Conservation (phyloP, 306 rosid species). For the Oxytropis ochrocephala region DNA sequence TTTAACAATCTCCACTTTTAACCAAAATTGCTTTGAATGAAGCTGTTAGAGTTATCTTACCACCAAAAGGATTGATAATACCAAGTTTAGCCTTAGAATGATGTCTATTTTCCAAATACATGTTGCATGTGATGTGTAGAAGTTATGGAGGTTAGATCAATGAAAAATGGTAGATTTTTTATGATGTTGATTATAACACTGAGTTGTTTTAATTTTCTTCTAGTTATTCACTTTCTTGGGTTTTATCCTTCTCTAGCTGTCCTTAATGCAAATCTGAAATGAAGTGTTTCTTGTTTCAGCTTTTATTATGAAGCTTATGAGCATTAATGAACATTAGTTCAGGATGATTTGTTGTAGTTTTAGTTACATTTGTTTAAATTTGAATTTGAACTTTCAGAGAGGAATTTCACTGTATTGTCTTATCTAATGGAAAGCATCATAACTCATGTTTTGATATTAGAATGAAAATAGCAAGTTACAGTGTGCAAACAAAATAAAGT, state of each 20-base stretch:
- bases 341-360: constrained; percentile 3
- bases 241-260: neutral
- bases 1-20: neutral
- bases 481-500: too few species aligned
- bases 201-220: neutral
- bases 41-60: neutral
- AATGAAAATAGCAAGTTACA: too few species aligned
- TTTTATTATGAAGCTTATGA: constrained; percentile 10
- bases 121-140: neutral
- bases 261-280: neutral
- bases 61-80: neutral
- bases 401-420: constrained; percentile 51
- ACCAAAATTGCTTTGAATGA: constrained; percentile 1
- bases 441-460: too few species aligned
- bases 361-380: neutral
- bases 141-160: neutral
- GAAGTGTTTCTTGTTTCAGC: neutral
- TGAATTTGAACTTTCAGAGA: constrained; percentile 46
- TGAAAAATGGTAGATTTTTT: neutral
- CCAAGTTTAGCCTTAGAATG: neutral
- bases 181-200: neutral
- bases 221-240: neutral
- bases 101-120: neutral
- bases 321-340: neutral
- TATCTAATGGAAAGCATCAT: too few species aligned